Conservation (phyloP, 768 basidiomycete genomes). For the Phaffia australis region DNA sequence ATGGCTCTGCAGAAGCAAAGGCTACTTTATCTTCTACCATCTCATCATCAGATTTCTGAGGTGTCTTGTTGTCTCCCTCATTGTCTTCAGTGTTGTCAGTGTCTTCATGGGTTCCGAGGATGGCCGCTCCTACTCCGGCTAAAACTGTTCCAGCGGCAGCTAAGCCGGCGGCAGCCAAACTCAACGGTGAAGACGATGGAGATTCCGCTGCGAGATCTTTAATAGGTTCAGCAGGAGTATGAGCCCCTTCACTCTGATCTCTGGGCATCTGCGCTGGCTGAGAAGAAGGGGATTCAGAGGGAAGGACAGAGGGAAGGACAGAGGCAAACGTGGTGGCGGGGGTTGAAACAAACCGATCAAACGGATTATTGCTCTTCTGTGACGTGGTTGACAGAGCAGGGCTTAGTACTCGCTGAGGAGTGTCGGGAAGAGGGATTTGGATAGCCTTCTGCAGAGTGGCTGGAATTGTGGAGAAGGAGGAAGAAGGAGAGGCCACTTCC, state of each 20-base stretch:
- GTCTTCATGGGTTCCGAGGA: slow-evolving; percentile 26
- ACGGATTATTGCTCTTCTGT: slow-evolving; percentile 79
- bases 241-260: not conserved
- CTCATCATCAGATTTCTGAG: slow-evolving; percentile 25
- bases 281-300: slow-evolving; percentile 6
- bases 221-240: slow-evolving; percentile 16
- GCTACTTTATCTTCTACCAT: slow-evolving; percentile 10
- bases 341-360: slow-evolving; percentile 51
- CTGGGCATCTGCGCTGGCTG: not conserved
- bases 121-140: slow-evolving; percentile 30
- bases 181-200: not conserved
- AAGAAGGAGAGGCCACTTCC: slow-evolving; percentile 34
- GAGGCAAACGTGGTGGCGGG: slow-evolving; percentile 25
- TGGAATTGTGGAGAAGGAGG: slow-evolving; percentile 26
- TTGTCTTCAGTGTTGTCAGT: slow-evolving; percentile 3
- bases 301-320: not conserved
- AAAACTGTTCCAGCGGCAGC: slow-evolving; percentile 28
- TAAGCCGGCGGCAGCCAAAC: slow-evolving; percentile 24
- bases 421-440: slow-evolving; percentile 58
- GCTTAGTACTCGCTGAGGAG: slow-evolving; percentile 52
- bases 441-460: slow-evolving; percentile 46
- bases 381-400: slow-evolving; percentile 44
- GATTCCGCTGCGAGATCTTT: slow-evolving; percentile 25
- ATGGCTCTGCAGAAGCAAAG: not conserved
- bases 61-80: slow-evolving; percentile 1